phyloP scores from a whole-genome alignment of 1,284 basidiomycete genomes.

The Ganoderma boninense region DNA sequence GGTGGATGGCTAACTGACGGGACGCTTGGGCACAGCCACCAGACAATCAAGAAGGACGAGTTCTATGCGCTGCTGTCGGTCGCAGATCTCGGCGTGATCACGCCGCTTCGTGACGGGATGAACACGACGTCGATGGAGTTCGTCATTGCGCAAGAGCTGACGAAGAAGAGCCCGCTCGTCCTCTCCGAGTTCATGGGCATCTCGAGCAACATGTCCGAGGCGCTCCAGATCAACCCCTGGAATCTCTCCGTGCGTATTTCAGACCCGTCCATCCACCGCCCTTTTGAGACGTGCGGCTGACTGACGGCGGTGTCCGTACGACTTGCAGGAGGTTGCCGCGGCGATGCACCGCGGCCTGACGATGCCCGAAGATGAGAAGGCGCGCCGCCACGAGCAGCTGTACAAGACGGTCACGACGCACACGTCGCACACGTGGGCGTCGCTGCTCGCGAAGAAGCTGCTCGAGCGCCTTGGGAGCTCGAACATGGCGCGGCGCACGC shows the following conservation, averaged over 20 bases:
- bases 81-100: constrained; percentile 96
- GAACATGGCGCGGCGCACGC: constrained; percentile 88
- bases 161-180: constrained; percentile 86
- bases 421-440: constrained; percentile 96
- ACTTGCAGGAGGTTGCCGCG: constrained; percentile 83
- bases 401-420: constrained; percentile 92
- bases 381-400: constrained; percentile 77
- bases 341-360: constrained; percentile 91
- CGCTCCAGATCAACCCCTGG: constrained; percentile 90
- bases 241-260: constrained; percentile 75
- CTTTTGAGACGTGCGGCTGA: constrained; percentile 30
- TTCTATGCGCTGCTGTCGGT: constrained; percentile 97
- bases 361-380: constrained; percentile 86
- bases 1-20: neutral
- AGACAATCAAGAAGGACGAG: constrained; percentile 97
- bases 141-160: constrained; percentile 90
- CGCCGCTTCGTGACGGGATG: constrained; percentile 97
- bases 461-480: constrained; percentile 84
- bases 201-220: constrained; percentile 85
- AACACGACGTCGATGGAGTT: constrained; percentile 99
- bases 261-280: too few species aligned
- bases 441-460: constrained; percentile 89
- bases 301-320: neutral
- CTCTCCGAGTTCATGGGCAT: constrained; percentile 99
- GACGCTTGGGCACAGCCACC: constrained; percentile 70